phyloP scores from a whole-genome alignment of 164 flowering plant genomes.

The Dillenia turbinata region DNA sequence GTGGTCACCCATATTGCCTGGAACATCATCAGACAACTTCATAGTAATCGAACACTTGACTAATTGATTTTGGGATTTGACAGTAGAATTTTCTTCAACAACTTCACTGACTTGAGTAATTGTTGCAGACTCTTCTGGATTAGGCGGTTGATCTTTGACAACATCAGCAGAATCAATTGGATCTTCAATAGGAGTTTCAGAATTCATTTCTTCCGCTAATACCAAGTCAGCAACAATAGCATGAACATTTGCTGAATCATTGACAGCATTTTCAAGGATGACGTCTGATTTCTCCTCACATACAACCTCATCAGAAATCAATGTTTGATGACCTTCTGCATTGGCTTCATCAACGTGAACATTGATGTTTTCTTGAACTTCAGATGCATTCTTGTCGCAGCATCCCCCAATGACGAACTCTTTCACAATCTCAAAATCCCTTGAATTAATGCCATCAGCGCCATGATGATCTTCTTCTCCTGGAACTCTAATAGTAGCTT shows the following conservation, averaged over 20 bases:
- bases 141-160: not conserved
- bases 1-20: not conserved
- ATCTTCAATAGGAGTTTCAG: not conserved
- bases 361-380: too few species aligned
- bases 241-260: not conserved
- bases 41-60: not conserved
- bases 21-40: too few species aligned
- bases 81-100: not conserved
- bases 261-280: not conserved
- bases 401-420: too few species aligned
- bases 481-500: too few species aligned
- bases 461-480: too few species aligned
- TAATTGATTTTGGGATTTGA: not conserved
- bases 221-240: not conserved
- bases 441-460: too few species aligned
- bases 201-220: not conserved
- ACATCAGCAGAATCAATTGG: not conserved
- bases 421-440: too few species aligned
- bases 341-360: too few species aligned
- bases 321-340: too few species aligned
- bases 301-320: too few species aligned
- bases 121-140: not conserved
- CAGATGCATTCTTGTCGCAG: too few species aligned
- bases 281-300: too few species aligned
- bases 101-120: not conserved